Evolutionary conservation across 2,329 filamentous ascomycete genomes (phyloP).

Genomic region (Phialophora macrospora): DNA sequence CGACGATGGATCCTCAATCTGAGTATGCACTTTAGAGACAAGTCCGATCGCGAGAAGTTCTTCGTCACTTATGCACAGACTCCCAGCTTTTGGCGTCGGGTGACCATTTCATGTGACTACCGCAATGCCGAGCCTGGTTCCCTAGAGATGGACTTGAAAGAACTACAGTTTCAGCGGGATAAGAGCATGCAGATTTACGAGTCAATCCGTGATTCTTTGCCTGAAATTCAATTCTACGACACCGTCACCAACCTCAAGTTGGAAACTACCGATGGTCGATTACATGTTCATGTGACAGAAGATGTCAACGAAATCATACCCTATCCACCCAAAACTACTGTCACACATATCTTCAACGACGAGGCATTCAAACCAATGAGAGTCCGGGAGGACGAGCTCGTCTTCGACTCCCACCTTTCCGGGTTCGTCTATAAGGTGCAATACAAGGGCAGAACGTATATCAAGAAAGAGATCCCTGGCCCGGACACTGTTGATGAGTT

Average conservation of each 20-base stretch:
- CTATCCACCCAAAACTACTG: slow-evolving; percentile 74
- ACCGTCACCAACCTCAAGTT: slow-evolving; percentile 96
- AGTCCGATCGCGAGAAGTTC: slow-evolving; percentile 92
- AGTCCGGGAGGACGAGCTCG: slow-evolving; percentile 73
- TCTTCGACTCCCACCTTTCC: slow-evolving; percentile 90
- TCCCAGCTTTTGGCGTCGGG: slow-evolving; percentile 77
- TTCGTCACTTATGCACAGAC: slow-evolving; percentile 91
- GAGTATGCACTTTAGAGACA: slow-evolving; percentile 97
- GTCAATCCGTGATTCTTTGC: slow-evolving; percentile 85
- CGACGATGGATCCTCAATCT: slow-evolving; percentile 93
- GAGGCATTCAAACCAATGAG: slow-evolving; percentile 54
- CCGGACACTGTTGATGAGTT: slow-evolving; percentile 96
- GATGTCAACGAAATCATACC: slow-evolving; percentile 93
- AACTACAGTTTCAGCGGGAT: slow-evolving; percentile 81
- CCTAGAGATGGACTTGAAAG: slow-evolving; percentile 79
- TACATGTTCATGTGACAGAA: slow-evolving; percentile 98
- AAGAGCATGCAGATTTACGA: slow-evolving; percentile 94
- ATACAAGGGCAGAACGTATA: slow-evolving; percentile 70
- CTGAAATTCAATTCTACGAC: slow-evolving; percentile 94
- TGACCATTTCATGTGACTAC: slow-evolving; percentile 95
- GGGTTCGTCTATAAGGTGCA: slow-evolving; percentile 96
- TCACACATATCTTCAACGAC: slow-evolving; percentile 68
- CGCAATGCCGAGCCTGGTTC: slow-evolving; percentile 78
- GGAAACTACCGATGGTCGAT: slow-evolving; percentile 80
- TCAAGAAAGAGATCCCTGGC: slow-evolving; percentile 98